Percentiles rank a stretch among this genome's conserved stretches.
Conservation (phyloP, 2,329 filamentous ascomycete species). For the Botryotinia calthae region DNA sequence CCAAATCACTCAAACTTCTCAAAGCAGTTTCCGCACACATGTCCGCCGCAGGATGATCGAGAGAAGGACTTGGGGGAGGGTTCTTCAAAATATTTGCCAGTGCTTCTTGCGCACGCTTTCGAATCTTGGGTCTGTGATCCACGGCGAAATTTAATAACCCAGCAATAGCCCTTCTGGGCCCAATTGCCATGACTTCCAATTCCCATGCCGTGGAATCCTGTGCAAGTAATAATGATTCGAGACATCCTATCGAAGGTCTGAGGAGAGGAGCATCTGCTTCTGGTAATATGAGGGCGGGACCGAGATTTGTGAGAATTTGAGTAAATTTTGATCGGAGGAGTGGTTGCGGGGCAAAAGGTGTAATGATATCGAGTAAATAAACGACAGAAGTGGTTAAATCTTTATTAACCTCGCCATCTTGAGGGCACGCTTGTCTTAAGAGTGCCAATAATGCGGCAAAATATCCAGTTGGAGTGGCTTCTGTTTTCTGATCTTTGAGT, state of each 20-base stretch:
- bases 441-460: constrained; percentile 93
- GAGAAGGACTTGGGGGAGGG: constrained; percentile 83
- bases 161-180: constrained; percentile 82
- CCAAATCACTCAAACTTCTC: constrained; percentile 73
- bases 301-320: constrained; percentile 83
- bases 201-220: constrained; percentile 90
- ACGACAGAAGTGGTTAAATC: constrained; percentile 83
- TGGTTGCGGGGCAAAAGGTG: constrained; percentile 77
- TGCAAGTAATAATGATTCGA: constrained; percentile 86
- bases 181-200: constrained; percentile 75
- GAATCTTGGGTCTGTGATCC: constrained; percentile 87
- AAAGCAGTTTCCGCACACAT: constrained; percentile 93
- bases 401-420: constrained; percentile 67
- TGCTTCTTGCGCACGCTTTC: constrained; percentile 89
- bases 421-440: constrained; percentile 71
- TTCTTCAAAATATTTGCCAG: constrained; percentile 78
- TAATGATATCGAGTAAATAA: constrained; percentile 92
- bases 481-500: constrained; percentile 80
- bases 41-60: constrained; percentile 92
- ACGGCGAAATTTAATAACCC: constrained; percentile 81
- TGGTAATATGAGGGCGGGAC: constrained; percentile 74
- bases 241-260: constrained; percentile 83
- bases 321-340: constrained; percentile 93
- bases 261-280: constrained; percentile 86
- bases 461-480: constrained; percentile 83